A percentile compares a stretch with the other conserved stretches of the same genome.
phyloP scores from a whole-genome alignment of 202 grass and related monocot genomes.

The Tripidium arundinaceum region DNA sequence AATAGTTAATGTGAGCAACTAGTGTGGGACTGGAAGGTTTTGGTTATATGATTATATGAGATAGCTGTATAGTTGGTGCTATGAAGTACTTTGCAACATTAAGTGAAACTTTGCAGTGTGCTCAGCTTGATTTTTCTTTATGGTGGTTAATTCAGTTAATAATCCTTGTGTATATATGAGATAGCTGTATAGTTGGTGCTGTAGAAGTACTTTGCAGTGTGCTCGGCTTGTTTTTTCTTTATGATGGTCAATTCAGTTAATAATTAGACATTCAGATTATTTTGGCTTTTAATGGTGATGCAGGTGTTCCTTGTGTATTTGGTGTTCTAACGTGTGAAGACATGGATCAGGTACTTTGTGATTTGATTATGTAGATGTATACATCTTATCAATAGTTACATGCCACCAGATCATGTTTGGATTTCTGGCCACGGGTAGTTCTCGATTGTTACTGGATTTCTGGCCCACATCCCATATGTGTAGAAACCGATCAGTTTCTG shows the following conservation, averaged over 20 bases:
- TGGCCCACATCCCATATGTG: too few relatives aligned
- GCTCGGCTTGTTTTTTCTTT: neutral
- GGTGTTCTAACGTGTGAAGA: slow-evolving; percentile 96
- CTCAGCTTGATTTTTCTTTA: neutral
- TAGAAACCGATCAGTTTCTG: slow-evolving; percentile 2
- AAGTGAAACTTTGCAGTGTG: neutral
- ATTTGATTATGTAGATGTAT: neutral
- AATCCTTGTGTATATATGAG: neutral
- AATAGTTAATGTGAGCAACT: neutral
- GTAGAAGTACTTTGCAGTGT: neutral
- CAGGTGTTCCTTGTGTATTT: slow-evolving; percentile 90
- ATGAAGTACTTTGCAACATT: neutral
- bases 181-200: slow-evolving; percentile 2
- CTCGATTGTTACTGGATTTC: neutral
- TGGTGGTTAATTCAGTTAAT: slow-evolving; percentile 11
- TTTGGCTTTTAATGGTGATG: slow-evolving; percentile 19
- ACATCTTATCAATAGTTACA: neutral
- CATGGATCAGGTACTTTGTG: slow-evolving; percentile 87
- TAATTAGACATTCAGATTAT: neutral
- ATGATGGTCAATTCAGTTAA: slow-evolving; percentile 7
- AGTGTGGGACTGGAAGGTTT: neutral
- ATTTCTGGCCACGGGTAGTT: neutral
- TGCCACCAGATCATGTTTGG: neutral
- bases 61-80: neutral
- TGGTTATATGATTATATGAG: neutral